Conservation (phyloP, 2,329 filamentous ascomycete species). For the Curvularia sp. region DNA sequence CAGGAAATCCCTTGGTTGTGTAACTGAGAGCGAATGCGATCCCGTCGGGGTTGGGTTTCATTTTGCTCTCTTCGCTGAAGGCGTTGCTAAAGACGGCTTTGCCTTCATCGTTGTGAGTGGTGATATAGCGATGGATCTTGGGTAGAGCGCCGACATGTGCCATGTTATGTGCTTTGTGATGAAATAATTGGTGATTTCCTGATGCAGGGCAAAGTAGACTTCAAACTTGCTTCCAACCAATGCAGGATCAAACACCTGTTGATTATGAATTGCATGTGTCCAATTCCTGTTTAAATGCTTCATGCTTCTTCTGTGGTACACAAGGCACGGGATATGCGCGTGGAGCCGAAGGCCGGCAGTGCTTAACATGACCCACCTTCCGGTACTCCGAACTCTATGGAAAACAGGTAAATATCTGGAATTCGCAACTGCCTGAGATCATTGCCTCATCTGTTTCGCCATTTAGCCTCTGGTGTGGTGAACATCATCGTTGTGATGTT, state of each 20-base stretch:
- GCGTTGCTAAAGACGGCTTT: constrained; percentile 49
- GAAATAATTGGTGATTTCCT: neutral
- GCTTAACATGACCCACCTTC: constrained; percentile 16
- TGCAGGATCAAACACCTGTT: neutral
- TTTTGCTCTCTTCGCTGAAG: constrained; percentile 47
- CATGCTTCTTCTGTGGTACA: constrained; percentile 16
- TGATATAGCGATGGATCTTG: constrained; percentile 49
- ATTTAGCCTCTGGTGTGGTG: neutral
- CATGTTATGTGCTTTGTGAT: constrained; percentile 29
- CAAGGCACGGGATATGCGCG: constrained; percentile 19
- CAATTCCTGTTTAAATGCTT: constrained; percentile 2
- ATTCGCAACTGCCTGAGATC: constrained; percentile 4
- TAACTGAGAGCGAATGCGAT: constrained; percentile 60
- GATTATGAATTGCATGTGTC: neutral
- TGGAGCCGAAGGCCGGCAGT: constrained; percentile 37
- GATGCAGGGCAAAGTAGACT: neutral
- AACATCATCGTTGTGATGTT: neutral
- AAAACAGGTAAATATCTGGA: constrained; percentile 1
- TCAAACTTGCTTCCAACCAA: neutral
- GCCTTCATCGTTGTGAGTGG: constrained; percentile 46
- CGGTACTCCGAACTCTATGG: constrained; percentile 25
- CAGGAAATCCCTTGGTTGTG: constrained; percentile 58
- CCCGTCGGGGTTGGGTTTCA: constrained; percentile 53
- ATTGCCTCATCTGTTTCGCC: neutral
- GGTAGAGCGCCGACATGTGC: constrained; percentile 43